Evolutionary conservation across 345 rosid species (phyloP).

Genomic region (Boechera retrofracta): DNA sequence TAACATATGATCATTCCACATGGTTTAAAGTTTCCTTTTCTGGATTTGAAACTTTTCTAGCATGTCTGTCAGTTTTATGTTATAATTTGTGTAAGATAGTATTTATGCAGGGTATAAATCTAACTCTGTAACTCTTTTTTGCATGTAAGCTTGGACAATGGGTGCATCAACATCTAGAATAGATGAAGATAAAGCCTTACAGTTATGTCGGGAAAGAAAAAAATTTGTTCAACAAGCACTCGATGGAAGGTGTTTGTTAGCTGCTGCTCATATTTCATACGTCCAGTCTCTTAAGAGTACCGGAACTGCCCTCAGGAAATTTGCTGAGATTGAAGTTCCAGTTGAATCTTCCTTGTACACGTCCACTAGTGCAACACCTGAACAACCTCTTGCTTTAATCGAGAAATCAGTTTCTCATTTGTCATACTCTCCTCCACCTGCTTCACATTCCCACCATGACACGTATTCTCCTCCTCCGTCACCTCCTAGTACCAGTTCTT

Average conservation of each 20-base stretch:
- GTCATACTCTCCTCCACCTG: slow-evolving; percentile 67
- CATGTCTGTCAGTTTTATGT: background rate
- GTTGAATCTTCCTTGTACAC: slow-evolving; percentile 76
- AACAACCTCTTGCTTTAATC: slow-evolving; percentile 65
- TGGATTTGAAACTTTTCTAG: background rate
- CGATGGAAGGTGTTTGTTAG: slow-evolving; percentile 87
- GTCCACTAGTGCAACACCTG: slow-evolving; percentile 82
- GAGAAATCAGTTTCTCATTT: slow-evolving; percentile 68
- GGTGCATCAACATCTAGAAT: slow-evolving; percentile 72
- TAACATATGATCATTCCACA: background rate
- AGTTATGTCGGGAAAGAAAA: slow-evolving; percentile 88
- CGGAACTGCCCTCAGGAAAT: slow-evolving; percentile 73
- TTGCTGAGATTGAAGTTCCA: slow-evolving; percentile 81
- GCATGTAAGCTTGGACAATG: slow-evolving; percentile 50
- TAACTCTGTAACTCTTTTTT: slow-evolving; percentile 7
- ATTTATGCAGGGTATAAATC: slow-evolving; percentile 11
- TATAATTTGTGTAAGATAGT: background rate
- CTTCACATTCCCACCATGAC: slow-evolving; percentile 62
- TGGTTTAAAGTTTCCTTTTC: background rate
- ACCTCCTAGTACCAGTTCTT: slow-evolving; percentile 58
- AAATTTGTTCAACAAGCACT: slow-evolving; percentile 86
- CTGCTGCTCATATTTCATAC: slow-evolving; percentile 76
- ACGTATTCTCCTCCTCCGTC: slow-evolving; percentile 67
- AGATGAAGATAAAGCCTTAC: slow-evolving; percentile 88
- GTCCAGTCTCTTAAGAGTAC: slow-evolving; percentile 73